Base-by-base conservation (phyloP, 2,329 filamentous ascomycete genomes). In the Venturia oleaginea region DNA sequence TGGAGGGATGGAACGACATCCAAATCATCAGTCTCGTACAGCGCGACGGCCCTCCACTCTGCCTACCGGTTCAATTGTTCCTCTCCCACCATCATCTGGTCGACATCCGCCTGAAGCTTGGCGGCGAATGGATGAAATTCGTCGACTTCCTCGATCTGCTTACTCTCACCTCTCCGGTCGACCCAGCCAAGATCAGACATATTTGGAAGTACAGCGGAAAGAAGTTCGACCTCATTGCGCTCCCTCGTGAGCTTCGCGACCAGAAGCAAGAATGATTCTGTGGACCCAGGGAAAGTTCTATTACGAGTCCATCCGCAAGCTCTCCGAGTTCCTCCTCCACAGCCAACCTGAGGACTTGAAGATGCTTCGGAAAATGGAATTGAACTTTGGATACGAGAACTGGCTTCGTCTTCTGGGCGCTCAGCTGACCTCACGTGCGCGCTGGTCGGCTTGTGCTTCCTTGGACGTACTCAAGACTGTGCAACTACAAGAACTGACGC, bases 401-500 rank as follows among this genome's bases (percentile, higher is more conserved):
- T 40, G 34, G 59, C 59, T 60, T 27, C 59, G 59, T 43, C 30
- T 60, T 5, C 59, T 60, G 8, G 59, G 59, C 34, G 59, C 59
- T 19, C 24, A 40, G 15, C 4, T 60, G 37, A 38, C 34, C 13
- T 3, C 37, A 19, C 22, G 59, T 40, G 34, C 5, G 15, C 37
- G 40, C 24, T 60, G 27, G 5, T 15, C 34, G 3, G 40, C 24
- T 37, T 60, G 59, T 43, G n/a, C 13, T 10, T 40, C 59, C 24
- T 27, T 60, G n/a, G 37, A 38, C 24, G n/a, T 27, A 19, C n/a
- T 60, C 32, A 24, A 40, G 40, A 42, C 40, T 10, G 24, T n/a
- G 17, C 30, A 27, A 17, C 22, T 60, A 27, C 17, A 43, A 4
- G 40, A 38, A 22, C 7, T 60, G n/a, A 60, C 24, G 11, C 30